A percentile compares a stretch with the other conserved stretches of the same genome.
These are phyloP conservation scores for Leccinum fuscescens DNA, from an alignment of 1,284 basidiomycete species.

Conservation along the genomic window DNA sequence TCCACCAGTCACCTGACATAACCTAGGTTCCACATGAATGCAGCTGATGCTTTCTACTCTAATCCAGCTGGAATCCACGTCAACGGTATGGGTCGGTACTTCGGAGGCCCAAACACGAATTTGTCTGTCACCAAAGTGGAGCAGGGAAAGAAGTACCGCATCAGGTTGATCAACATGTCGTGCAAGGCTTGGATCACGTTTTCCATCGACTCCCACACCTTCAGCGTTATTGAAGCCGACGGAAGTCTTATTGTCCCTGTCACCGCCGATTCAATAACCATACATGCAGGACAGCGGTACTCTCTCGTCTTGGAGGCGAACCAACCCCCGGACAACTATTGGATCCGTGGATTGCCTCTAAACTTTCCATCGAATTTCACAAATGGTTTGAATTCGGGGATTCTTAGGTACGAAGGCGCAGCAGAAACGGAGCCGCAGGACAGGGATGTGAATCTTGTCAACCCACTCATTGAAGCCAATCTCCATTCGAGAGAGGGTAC, in stretches of 20 bases:
- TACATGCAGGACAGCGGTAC: constrained; percentile 39
- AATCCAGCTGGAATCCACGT: constrained; percentile 43
- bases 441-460: constrained; percentile 21
- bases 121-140: constrained; percentile 38
- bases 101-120: constrained; percentile 34
- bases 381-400: constrained; percentile 40
- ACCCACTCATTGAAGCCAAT: constrained; percentile 14
- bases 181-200: constrained; percentile 44
- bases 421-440: constrained; percentile 37
- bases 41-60: neutral
- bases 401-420: constrained; percentile 53
- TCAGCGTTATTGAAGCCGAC: constrained; percentile 44
- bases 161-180: constrained; percentile 41
- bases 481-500: constrained; percentile 17
- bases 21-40: constrained; percentile 35
- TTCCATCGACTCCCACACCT: constrained; percentile 40
- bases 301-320: constrained; percentile 38
- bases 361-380: constrained; percentile 22
- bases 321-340: constrained; percentile 37
- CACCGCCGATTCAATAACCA: constrained; percentile 29
- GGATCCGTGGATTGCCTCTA: constrained; percentile 36
- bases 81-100: constrained; percentile 48
- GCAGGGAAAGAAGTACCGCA: constrained; percentile 37
- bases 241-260: constrained; percentile 35
- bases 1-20: neutral